Conservation (phyloP, 768 basidiomycete species). For the Serpula lacrymans region DNA sequence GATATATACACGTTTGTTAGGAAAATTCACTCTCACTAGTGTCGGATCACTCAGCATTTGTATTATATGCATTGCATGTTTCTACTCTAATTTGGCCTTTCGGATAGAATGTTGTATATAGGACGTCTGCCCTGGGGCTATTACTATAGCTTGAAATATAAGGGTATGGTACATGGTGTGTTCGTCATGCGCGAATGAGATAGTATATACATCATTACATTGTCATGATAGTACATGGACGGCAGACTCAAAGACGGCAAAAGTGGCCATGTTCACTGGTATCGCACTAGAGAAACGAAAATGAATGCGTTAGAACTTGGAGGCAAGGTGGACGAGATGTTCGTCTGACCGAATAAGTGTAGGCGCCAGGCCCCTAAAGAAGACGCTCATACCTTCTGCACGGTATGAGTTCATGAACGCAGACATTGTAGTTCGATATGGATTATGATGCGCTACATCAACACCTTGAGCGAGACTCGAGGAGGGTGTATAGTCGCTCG, state of each 20-base stretch:
- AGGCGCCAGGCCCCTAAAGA: constrained; percentile 74
- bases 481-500: constrained; percentile 19
- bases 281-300: constrained; percentile 48
- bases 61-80: too few species aligned
- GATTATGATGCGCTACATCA: constrained; percentile 30
- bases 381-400: constrained; percentile 63
- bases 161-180: too few species aligned
- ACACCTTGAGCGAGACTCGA: not conserved
- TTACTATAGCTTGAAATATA: too few species aligned
- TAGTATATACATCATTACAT: too few species aligned
- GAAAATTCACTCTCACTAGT: too few species aligned
- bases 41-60: too few species aligned
- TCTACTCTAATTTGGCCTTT: too few species aligned
- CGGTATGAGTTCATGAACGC: constrained; percentile 60
- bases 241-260: constrained; percentile 66
- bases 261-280: constrained; percentile 84
- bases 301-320: not conserved
- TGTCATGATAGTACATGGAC: constrained; percentile 36
- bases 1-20: too few species aligned
- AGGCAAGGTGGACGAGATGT: constrained; percentile 1
- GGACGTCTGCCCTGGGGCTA: too few species aligned
- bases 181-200: too few species aligned
- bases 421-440: constrained; percentile 56
- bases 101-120: too few species aligned
- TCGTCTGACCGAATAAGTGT: constrained; percentile 77